Evolutionary conservation across 768 basidiomycete genomes (phyloP).

Genomic region (Xerocomus spinulosus): DNA sequence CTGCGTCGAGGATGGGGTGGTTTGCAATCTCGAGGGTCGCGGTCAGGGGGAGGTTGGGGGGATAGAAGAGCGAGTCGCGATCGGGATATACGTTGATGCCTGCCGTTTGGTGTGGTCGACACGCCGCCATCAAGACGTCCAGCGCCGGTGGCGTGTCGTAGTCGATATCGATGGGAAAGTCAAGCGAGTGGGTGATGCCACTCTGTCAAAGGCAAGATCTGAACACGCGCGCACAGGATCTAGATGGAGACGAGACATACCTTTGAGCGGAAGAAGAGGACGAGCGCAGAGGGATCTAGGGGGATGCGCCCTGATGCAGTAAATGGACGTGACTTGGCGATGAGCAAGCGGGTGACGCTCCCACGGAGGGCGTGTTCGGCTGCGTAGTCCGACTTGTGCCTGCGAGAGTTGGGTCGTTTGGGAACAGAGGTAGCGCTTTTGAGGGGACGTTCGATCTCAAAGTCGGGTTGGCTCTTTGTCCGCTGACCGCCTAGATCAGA

Average conservation of each 20-base stretch:
- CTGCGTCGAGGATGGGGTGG: slow-evolving; percentile 76
- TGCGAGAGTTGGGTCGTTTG: slow-evolving; percentile 30
- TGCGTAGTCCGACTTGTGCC: slow-evolving; percentile 41
- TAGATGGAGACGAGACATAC: slow-evolving; percentile 33
- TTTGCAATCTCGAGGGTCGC: slow-evolving; percentile 76
- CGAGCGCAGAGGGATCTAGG: slow-evolving; percentile 60
- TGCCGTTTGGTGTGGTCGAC: slow-evolving; percentile 58
- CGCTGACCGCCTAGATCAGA: slow-evolving; percentile 31
- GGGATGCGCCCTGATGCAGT: slow-evolving; percentile 65
- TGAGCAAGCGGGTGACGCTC: slow-evolving; percentile 51
- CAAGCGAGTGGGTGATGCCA: slow-evolving; percentile 74
- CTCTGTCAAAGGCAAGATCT: slow-evolving; percentile 38
- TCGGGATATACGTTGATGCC: slow-evolving; percentile 50
- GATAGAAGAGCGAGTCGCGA: slow-evolving; percentile 68
- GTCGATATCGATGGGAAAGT: slow-evolving; percentile 77
- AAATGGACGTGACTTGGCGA: slow-evolving; percentile 58
- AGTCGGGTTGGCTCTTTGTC: slow-evolving; percentile 46
- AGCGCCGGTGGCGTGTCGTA: slow-evolving; percentile 72
- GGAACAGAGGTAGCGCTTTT: slow-evolving; percentile 31
- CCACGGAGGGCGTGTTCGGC: slow-evolving; percentile 52
- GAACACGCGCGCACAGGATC: background rate
- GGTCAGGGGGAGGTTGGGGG: slow-evolving; percentile 65
- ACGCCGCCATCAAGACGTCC: slow-evolving; percentile 72
- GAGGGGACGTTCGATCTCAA: slow-evolving; percentile 60
- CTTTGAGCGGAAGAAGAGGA: slow-evolving; percentile 77